Evolutionary conservation across 2,329 filamentous ascomycete genomes (phyloP), one percentile per base, ranked within the genome.

Genomic region (Xylariaceae sp.): DNA sequence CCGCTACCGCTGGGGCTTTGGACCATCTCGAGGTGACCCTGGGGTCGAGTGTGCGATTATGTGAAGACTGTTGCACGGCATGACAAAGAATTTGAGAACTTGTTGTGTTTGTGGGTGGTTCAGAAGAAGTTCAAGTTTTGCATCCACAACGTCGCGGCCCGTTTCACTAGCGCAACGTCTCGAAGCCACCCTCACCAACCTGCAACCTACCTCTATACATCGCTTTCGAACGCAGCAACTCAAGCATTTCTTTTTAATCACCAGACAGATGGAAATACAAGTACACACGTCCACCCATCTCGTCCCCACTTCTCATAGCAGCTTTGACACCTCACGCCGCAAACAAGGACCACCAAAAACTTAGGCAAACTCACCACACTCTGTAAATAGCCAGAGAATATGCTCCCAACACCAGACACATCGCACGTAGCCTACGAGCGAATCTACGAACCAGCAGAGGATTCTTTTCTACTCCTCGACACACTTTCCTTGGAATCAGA

Each of bases 371-470:
- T 5, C 22, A 28, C 7, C 22, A 28, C 22, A 28, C 7, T 40
- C 12, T 22, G 6, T 39, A 17, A 17, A 6, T 31, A 1, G 16
- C 16, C 34, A 6, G 13, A 41, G 17, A 22, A 19, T 40, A 96
- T 97, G 92, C 83, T 99, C 28, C 92, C 93, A 10, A 99, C 94
- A 1, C 94, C 94, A 13, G 89, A 90, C 52, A 99, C 94, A 2
- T 89, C 89, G 18, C 94, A 99, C 73, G 89, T 97, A 54, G 83
- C 87, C 49, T 96, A 92, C 72, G 83, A 89, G 69, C 84, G 87
- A 50, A 86, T 97, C 61, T 99, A 99, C 73, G 92, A 97, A 67
- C 94, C 94, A 34, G 88, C 93, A 11, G 94, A 99, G 72, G 94
- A 99, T 74, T 97, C 92, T 5, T 99, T 90, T 68, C 82, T 99